Evolutionary conservation across 345 rosid genomes (phyloP), one percentile per base, ranked within the genome.

Genomic region (Citrus glauca): DNA sequence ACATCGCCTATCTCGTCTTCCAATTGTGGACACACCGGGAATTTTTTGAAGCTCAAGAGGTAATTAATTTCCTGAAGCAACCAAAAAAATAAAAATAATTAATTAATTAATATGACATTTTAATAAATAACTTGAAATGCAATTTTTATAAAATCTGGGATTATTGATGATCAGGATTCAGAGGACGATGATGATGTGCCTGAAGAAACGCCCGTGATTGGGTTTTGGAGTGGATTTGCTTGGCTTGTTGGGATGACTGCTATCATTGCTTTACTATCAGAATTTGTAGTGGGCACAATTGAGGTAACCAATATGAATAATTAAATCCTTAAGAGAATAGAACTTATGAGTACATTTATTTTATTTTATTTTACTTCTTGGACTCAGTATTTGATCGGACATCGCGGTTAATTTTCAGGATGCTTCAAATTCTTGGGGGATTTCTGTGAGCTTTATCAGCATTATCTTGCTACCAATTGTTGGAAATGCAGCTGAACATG

Each of bases 401-500:
- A 17, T 60, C 7, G 16, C 33, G 32, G 0, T 66, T 63, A 14
- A 16, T 19, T 42, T 66, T 20, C 82, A 94, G 97, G 93, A 86
- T 37, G 93, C 97, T 69, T 93, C 99, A 7, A 86, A 85, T 38
- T 87, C 97, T 22, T 95, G 97, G 97, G 99, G 97, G 19, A 82
- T 95, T 61, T 93, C 99, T 10, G 90, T 95, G 45, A 90, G 96
- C 83, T 95, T 95, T 79, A 90, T 93, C 42, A 92, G 98, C 86
- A 89, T 93, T 45, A 94, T 95, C 73, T 75, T 93, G 86, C 92
- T 95, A 7, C 97, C 99, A 13, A 91, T 95, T 30, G 97, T 95
- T 71, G 97, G 99, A 81, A 95, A 95, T 59, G 99, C 99, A 6
- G 94, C 98, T 8, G 97, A 93, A 82, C 99, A 95, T 59, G 99